Evolutionary conservation across 139 green algal species (phyloP), one percentile per base, ranked within the genome.

Genomic region (Astrephomene gubernaculifera): DNA sequence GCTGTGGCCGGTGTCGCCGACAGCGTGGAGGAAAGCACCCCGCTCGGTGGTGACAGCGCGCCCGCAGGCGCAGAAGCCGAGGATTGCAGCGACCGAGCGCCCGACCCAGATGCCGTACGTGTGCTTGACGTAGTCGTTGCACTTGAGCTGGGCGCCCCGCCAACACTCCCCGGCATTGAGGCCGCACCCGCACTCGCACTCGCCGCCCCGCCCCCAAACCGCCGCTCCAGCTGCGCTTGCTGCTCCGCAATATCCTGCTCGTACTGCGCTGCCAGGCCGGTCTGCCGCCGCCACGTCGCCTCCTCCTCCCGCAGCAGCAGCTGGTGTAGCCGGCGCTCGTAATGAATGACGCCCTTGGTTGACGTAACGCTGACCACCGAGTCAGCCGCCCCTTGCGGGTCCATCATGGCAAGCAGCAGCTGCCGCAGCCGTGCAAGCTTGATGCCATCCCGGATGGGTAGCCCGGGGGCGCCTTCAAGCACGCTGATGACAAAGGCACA

Each of bases 261-360:
- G 71, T 82, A 82, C n/a, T 49, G 39, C 17, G 82, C 57, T 31
- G 71, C 60, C 43, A 82, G 71, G 31, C 9, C 43, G 31, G 31
- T 22, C 49, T 54, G 60, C n/a, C 52, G 78, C 72, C n/a, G 41
- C 85, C 85, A 89, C 25, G 65, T 7, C 4, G 60, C 76, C 70
- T 89, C 85, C 78, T 89, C 85, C 70, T 86, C 70, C 60, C 31
- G 24, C 54, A 89, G 61, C 76, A 89, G 85, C 85, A 89, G 78
- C 70, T 86, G 85, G 71, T 89, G 85, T 60, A 89, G 79, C 24
- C 85, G 76, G 29, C 85, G 85, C 85, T 89, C 85, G 82, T 85
- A 80, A 70, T 89, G 85, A 29, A 86, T 86, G 0, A 76, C n/a
- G 24, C 83, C 54, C 41, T 74, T 82, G 53, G 41, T 69, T 31